phyloP scores from a whole-genome alignment of 73 alveolate species.

The Tetrahymena thermophila region DNA sequence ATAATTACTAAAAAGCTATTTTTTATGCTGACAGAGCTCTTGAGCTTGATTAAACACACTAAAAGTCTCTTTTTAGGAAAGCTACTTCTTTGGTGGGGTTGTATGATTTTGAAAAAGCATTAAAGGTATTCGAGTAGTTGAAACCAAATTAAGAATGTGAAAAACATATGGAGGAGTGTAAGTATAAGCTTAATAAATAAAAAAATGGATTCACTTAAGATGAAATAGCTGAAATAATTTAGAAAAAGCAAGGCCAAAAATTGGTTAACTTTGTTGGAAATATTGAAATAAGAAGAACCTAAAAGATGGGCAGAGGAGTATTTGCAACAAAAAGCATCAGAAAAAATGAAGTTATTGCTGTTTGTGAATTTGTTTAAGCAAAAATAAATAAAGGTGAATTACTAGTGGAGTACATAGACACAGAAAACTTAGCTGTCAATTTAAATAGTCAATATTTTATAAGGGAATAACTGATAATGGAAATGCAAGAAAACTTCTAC shows the following conservation, averaged over 20 bases:
- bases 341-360: neutral
- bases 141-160: neutral
- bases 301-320: neutral
- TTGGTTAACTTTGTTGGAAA: neutral
- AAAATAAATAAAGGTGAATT: neutral
- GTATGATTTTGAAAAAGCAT: neutral
- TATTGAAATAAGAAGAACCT: neutral
- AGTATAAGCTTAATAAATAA: too few species aligned
- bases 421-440: neutral
- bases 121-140: too few species aligned
- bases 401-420: neutral
- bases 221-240: neutral
- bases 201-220: neutral
- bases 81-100: neutral
- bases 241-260: too few species aligned
- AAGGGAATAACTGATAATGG: neutral
- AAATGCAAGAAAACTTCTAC: neutral
- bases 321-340: neutral
- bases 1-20: neutral
- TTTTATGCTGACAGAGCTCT: neutral
- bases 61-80: neutral
- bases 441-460: too few species aligned
- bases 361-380: neutral
- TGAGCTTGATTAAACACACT: neutral
- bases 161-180: neutral